Conservation (phyloP, 805 yeast species). For the Metschnikowia proteae region DNA sequence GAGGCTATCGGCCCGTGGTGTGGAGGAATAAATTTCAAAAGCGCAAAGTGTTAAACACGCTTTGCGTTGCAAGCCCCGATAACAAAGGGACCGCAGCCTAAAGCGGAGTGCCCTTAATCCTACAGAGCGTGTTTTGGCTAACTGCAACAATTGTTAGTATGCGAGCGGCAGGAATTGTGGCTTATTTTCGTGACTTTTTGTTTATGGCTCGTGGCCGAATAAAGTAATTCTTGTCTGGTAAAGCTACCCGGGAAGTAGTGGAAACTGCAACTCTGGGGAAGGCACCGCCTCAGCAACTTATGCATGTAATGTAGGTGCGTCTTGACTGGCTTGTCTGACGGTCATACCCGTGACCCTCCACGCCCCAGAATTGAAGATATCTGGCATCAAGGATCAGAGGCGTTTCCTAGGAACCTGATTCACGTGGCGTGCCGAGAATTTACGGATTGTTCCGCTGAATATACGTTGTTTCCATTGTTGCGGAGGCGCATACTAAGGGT, state of each 20-base stretch:
- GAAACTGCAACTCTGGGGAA: background rate
- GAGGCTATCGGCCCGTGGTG: background rate
- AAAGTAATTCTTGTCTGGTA: background rate
- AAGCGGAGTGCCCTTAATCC: background rate
- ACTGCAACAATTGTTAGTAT: background rate
- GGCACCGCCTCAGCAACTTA: background rate
- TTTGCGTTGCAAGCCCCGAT: background rate
- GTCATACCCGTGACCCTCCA: no score
- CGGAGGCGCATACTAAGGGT: background rate
- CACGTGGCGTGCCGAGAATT: background rate
- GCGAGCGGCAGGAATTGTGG: background rate
- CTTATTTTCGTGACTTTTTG: background rate
- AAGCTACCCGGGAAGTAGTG: background rate
- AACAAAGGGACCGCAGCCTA: background rate
- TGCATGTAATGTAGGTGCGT: background rate
- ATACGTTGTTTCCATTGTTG: background rate
- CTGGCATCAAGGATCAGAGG: no score
- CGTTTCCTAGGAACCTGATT: background rate
- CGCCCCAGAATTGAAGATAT: no score
- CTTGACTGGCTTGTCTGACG: no score
- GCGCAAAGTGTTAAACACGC: background rate
- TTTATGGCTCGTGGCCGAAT: background rate
- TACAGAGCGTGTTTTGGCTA: background rate
- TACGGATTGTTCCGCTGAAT: background rate
- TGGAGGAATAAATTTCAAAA: background rate